Evolutionary conservation across 73 alveolate species (phyloP).

Genomic region (Stentor coeruleus): DNA sequence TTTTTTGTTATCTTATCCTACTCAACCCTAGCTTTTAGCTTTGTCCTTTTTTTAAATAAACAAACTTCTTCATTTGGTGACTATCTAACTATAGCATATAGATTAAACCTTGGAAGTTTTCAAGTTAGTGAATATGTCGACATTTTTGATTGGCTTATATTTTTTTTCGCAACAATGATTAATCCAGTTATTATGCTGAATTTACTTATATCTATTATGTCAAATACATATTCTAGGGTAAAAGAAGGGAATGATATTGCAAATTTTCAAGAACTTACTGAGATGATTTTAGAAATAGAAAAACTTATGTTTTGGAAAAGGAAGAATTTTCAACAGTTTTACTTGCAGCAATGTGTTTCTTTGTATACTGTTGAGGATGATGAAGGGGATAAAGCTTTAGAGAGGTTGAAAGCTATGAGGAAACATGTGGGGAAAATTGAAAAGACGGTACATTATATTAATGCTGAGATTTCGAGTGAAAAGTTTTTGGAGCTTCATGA

Average conservation of each 20-base stretch:
- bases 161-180: slow-evolving; percentile 31
- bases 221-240: slow-evolving; percentile 39
- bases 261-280: slow-evolving; percentile 35
- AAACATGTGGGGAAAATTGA: not conserved
- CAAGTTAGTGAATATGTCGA: not conserved
- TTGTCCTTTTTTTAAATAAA: not conserved
- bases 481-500: not conserved
- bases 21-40: slow-evolving; percentile 19
- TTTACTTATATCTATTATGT: slow-evolving; percentile 38
- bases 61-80: not conserved
- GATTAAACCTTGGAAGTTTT: slow-evolving; percentile 32
- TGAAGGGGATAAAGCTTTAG: not conserved
- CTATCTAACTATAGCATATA: slow-evolving; percentile 16
- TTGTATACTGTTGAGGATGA: not conserved
- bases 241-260: slow-evolving; percentile 14
- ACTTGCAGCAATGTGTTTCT: not conserved
- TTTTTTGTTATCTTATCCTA: not conserved
- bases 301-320: slow-evolving; percentile 30
- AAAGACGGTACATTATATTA: not conserved
- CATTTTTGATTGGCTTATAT: slow-evolving; percentile 25
- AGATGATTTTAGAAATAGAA: slow-evolving; percentile 36
- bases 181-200: slow-evolving; percentile 33
- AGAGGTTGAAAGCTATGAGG: not conserved
- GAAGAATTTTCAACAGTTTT: not conserved
- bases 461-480: not conserved